Percentiles rank a stretch among this genome's conserved stretches.
Conservation (phyloP, 352 stramenopile genomes). For the Globisporangium acanthophoron region DNA sequence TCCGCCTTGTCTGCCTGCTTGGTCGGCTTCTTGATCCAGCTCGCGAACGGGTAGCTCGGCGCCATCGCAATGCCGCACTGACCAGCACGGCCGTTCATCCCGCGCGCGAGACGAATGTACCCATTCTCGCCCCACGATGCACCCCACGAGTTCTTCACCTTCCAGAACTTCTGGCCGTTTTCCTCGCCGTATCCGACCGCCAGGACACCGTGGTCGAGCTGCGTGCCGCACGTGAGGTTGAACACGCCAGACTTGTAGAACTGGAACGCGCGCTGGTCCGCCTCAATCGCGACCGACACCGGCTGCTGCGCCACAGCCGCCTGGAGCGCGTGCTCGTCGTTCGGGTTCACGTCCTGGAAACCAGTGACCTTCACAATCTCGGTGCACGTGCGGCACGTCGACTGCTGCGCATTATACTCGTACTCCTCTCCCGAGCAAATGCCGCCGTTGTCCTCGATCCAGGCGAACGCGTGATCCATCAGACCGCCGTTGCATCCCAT, state of each 20-base stretch:
- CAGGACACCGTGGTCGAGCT: slow-evolving; percentile 97
- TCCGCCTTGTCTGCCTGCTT: slow-evolving; percentile 3
- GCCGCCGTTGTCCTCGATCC: slow-evolving; percentile 89
- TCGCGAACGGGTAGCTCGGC: slow-evolving; percentile 65
- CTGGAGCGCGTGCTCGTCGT: slow-evolving; percentile 84
- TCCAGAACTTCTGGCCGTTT: slow-evolving; percentile 87
- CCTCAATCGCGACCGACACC: slow-evolving; percentile 93
- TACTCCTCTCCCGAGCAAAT: slow-evolving; percentile 96
- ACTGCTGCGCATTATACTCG: slow-evolving; percentile 86
- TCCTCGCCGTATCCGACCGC: slow-evolving; percentile 94
- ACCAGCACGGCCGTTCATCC: slow-evolving; percentile 28
- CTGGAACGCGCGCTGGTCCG: slow-evolving; percentile 92
- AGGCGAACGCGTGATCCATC: slow-evolving; percentile 97
- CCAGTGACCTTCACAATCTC: slow-evolving; percentile 82
- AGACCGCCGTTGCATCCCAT: slow-evolving; percentile 96
- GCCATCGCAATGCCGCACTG: slow-evolving; percentile 73
- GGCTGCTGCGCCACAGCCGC: slow-evolving; percentile 90
- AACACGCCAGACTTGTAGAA: slow-evolving; percentile 96
- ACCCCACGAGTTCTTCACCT: slow-evolving; percentile 98
- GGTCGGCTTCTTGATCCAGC: slow-evolving; percentile 22
- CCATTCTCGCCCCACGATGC: slow-evolving; percentile 88
- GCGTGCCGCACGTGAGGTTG: slow-evolving; percentile 74
- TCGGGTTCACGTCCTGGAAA: slow-evolving; percentile 84
- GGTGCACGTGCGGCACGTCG: slow-evolving; percentile 77
- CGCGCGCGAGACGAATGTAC: slow-evolving; percentile 91